Conservation (phyloP, 2,329 filamentous ascomycete species). For the Verticillium longisporum region DNA sequence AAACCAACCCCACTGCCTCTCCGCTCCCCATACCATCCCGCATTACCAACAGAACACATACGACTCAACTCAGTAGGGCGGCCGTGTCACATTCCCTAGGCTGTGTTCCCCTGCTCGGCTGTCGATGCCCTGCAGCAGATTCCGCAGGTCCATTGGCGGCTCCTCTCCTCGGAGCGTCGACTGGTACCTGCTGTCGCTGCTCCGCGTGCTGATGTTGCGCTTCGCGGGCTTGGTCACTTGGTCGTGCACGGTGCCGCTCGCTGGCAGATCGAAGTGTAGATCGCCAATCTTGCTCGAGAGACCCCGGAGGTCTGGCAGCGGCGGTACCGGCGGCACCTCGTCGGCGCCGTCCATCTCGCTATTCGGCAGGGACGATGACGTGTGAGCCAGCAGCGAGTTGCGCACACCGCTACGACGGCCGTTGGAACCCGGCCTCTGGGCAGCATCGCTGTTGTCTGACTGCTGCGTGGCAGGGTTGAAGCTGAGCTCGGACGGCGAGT, state of each 20-base stretch:
- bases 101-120: conserved; percentile 37
- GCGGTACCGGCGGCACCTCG: conserved; percentile 49
- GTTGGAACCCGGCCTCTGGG: conserved; percentile 24
- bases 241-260: conserved; percentile 26
- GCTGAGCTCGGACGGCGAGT: conserved; percentile 59
- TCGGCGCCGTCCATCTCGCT: conserved; percentile 24
- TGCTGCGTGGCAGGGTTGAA: conserved; percentile 37
- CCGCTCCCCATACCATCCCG: too few species aligned
- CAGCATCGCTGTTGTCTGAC: conserved; percentile 9
- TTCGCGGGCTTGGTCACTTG: conserved; percentile 23
- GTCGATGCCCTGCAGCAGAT: conserved; percentile 44
- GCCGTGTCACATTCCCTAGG: conserved; percentile 38
- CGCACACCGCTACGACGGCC: conserved; percentile 32
- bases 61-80: conserved; percentile 34
- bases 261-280: conserved; percentile 11
- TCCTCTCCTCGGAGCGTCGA: conserved; percentile 25
- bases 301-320: conserved; percentile 34
- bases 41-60: too few species aligned
- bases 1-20: neutral
- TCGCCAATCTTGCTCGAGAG: conserved; percentile 20
- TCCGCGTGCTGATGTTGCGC: conserved; percentile 34
- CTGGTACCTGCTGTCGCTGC: conserved; percentile 28
- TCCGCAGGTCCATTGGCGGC: conserved; percentile 37
- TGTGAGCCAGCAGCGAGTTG: conserved; percentile 33
- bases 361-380: conserved; percentile 16